Conservation (phyloP, 805 yeast species). For the Cyberlindnera misumaiensis region DNA sequence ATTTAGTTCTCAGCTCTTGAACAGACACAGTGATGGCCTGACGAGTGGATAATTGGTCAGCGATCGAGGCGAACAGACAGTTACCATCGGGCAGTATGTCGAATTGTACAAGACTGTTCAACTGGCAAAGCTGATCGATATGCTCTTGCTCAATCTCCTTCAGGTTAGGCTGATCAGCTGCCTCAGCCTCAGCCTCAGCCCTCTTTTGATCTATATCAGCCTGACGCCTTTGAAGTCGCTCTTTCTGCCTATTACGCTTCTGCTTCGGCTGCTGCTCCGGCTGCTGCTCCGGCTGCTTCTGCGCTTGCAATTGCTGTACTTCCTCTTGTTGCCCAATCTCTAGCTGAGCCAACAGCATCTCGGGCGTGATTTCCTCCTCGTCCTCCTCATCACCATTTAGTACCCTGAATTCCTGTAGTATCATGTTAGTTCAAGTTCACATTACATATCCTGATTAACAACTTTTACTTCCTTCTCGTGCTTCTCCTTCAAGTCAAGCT, state of each 20-base stretch:
- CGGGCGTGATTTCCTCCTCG: constrained; percentile 50
- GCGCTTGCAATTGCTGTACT: constrained; percentile 5
- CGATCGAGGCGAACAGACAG: constrained; percentile 80
- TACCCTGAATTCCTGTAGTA: constrained; percentile 8
- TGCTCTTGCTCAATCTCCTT: constrained; percentile 66
- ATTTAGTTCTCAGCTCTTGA: constrained; percentile 50
- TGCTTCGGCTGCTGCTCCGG: constrained; percentile 28
- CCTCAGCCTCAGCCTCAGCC: constrained; percentile 67
- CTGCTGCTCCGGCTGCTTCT: constrained; percentile 11
- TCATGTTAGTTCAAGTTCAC: too few species aligned
- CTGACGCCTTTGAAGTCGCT: constrained; percentile 68
- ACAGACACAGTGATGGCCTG: constrained; percentile 35
- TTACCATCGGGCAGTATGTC: constrained; percentile 92
- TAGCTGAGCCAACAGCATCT: constrained; percentile 54
- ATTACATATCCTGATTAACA: not conserved
- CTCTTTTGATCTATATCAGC: constrained; percentile 57
- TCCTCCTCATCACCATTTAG: constrained; percentile 36
- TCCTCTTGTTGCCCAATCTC: constrained; percentile 30
- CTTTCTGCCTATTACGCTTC: constrained; percentile 79
- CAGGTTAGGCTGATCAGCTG: constrained; percentile 56
- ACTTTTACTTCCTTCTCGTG: constrained; percentile 47
- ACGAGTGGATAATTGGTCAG: constrained; percentile 64
- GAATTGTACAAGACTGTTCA: constrained; percentile 43
- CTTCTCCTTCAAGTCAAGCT: constrained; percentile 42
- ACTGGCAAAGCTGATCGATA: constrained; percentile 45